Percentiles rank a stretch among this genome's conserved stretches.
Evolutionary conservation across 2,329 filamentous ascomycete genomes (phyloP).

Genomic region (Paecilomyces sp.): DNA sequence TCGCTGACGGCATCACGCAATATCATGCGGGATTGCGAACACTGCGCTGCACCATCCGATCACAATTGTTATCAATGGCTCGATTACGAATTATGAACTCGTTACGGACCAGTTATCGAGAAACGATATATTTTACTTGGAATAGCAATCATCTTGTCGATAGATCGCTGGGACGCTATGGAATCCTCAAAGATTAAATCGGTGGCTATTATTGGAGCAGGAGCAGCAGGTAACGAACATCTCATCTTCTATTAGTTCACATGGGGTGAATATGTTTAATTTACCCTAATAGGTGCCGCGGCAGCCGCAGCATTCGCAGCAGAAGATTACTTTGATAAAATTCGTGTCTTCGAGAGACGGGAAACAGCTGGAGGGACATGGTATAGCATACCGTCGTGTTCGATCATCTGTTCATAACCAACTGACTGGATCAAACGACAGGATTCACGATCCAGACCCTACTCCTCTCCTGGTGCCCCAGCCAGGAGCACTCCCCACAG

Average conservation of each 20-base stretch:
- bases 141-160: neutral
- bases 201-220: constrained; percentile 24
- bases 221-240: constrained; percentile 17
- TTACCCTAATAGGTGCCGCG: constrained; percentile 18
- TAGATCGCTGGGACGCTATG: neutral
- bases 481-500: constrained; percentile 24
- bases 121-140: neutral
- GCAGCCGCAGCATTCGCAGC: constrained; percentile 26
- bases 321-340: constrained; percentile 24
- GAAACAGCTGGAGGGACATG: constrained; percentile 28
- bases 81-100: neutral
- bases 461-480: constrained; percentile 11
- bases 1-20: neutral
- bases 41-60: neutral
- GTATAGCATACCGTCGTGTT: constrained; percentile 7
- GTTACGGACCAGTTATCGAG: neutral
- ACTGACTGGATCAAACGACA: constrained; percentile 4
- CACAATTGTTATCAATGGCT: neutral
- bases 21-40: neutral
- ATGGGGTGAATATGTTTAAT: constrained; percentile 6
- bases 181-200: constrained; percentile 3
- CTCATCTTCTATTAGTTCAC: constrained; percentile 6
- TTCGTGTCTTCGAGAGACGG: constrained; percentile 28
- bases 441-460: constrained; percentile 31
- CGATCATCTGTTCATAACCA: neutral